These are phyloP conservation scores for Xanthoconium separans DNA, from an alignment of 1,284 basidiomycete species.

Conservation along the genomic window DNA sequence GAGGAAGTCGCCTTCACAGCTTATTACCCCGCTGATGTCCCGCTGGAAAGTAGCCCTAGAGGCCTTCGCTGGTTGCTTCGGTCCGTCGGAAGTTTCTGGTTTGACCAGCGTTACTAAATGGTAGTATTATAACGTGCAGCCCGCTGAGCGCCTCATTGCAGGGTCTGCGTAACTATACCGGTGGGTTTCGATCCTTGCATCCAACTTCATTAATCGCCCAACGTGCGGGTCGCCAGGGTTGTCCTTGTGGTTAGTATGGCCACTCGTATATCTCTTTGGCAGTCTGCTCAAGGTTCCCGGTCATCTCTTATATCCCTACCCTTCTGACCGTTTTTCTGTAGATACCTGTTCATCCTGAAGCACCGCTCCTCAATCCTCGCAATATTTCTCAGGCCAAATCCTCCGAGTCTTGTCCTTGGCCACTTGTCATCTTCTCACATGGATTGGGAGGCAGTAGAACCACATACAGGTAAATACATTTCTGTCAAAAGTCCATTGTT, in stretches of 20 bases:
- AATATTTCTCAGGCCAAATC: background rate
- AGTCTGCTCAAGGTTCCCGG: constrained; percentile 40
- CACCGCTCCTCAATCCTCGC: constrained; percentile 48
- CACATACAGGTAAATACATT: constrained; percentile 57
- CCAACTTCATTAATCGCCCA: background rate
- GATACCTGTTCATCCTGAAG: constrained; percentile 59
- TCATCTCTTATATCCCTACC: background rate
- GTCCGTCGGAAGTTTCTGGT: constrained; percentile 32
- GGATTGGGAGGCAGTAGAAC: constrained; percentile 75
- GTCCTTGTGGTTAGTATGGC: constrained; percentile 47
- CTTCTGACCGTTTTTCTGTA: constrained; percentile 18
- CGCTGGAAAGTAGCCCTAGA: constrained; percentile 27
- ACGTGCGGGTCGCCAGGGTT: constrained; percentile 26
- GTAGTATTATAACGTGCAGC: constrained; percentile 26
- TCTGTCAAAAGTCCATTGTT: background rate
- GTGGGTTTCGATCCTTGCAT: constrained; percentile 20
- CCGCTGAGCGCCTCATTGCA: constrained; percentile 43
- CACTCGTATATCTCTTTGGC: constrained; percentile 50
- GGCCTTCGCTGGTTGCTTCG: constrained; percentile 54
- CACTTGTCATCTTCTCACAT: constrained; percentile 79
- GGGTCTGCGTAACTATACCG: constrained; percentile 46
- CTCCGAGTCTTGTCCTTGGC: constrained; percentile 46
- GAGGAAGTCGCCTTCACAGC: constrained; percentile 60
- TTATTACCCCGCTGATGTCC: constrained; percentile 53
- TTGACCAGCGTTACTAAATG: background rate